Evolutionary conservation across 352 stramenopile species (phyloP).

Genomic region (Pythium apleroticum): DNA sequence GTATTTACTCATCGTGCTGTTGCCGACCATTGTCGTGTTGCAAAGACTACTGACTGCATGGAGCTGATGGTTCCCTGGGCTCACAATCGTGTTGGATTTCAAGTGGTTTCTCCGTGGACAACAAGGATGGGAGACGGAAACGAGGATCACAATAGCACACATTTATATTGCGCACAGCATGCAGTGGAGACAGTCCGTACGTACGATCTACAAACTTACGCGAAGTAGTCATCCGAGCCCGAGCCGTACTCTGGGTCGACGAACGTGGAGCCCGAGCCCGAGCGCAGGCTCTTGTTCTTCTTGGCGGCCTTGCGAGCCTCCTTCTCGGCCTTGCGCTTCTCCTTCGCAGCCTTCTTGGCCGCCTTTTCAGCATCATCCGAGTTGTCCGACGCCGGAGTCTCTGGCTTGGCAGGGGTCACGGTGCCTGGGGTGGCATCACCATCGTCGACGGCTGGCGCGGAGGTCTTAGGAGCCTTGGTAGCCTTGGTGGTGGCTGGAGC

Average conservation of each 20-base stretch:
- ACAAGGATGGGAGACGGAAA: too few relatives aligned
- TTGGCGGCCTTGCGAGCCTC: constrained; percentile 11
- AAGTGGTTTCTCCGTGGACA: too few relatives aligned
- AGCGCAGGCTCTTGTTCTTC: constrained; percentile 2
- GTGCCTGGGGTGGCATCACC: constrained; percentile 12
- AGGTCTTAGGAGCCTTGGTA: neutral
- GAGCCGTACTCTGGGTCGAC: neutral
- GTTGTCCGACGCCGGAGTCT: neutral
- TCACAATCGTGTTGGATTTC: too few relatives aligned
- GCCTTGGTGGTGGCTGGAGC: neutral
- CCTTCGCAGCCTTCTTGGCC: constrained; percentile 12
- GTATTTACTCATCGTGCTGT: too few relatives aligned
- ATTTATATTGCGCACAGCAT: neutral
- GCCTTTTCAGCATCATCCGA: neutral
- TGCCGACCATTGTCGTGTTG: too few relatives aligned
- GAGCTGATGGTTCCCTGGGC: too few relatives aligned
- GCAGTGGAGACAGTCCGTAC: neutral
- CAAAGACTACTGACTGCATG: too few relatives aligned
- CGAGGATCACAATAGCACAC: neutral
- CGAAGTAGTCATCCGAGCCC: neutral
- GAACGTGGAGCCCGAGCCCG: neutral
- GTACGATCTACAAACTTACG: neutral
- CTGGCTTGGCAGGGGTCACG: neutral
- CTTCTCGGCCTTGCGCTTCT: constrained; percentile 20
- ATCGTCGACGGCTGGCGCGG: neutral